Evolutionary conservation across 371 early-diverging fungal genomes (phyloP), one percentile per base, ranked within the genome.

Genomic region (Mucor irregularis): DNA sequence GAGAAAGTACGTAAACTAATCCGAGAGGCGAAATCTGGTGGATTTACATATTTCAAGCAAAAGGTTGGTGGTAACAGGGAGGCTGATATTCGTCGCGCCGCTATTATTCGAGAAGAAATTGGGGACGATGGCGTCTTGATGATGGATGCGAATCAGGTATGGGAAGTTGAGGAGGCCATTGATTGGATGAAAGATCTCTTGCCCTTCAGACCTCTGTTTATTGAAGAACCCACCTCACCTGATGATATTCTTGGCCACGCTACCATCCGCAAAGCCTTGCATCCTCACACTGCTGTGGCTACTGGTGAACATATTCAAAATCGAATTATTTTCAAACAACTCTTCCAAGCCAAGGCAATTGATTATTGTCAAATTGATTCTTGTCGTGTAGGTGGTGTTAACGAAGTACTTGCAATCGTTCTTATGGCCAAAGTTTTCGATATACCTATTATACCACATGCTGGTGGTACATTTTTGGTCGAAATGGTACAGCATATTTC

Each of bases 101-200:
- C 56, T 17, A 54, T 81, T 49, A 80, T 81, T 21, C 80, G 81
- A 43, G 73, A 74, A 51, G 81, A 74, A 60, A 75, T 78, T 48
- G 81, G 81, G 19, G 58, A 76, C 9, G 70, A 79, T 5, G 62
- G 72, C 45, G 65, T 69, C 2, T 57, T 81, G 42, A 79, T 81
- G 80, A 79, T 81, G 76, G 81, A 81, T 52, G 81, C 81, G 25
- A 81, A 81, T 61, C 81, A 81, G 50, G 78, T 81, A 21, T 81
- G 81, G 81, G 81, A 77, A 49, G 81, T 81, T 5, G 53, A 74
- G 34, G 74, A 81, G 42, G 81, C 81, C 34, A 77, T 81, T 55
- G 68, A 63, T 25, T 78, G 79, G 79, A 81, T 81, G 80, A 63
- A 79, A 44, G 71, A 69, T 14, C 61, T 81, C 22, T 59, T 81